phyloP scores from a whole-genome alignment of 352 stramenopile species.

The Pythium angustatum region DNA sequence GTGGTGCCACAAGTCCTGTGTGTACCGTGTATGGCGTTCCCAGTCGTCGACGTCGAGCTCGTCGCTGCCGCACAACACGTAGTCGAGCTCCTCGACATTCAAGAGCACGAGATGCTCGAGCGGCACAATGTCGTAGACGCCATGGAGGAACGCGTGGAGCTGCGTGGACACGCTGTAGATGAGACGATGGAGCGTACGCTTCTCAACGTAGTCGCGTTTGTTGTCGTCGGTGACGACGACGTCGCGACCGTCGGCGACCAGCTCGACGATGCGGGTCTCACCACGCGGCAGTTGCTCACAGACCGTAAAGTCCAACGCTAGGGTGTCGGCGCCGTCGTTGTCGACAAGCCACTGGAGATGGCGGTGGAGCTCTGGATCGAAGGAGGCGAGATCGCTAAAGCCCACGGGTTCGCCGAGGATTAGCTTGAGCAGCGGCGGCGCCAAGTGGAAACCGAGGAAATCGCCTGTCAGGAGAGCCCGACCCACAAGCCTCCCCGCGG shows the following conservation, averaged over 20 bases:
- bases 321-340: conserved; percentile 43
- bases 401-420: conserved; percentile 93
- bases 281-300: conserved; percentile 13
- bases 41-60: conserved; percentile 91
- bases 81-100: conserved; percentile 92
- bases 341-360: conserved; percentile 51
- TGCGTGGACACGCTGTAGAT: conserved; percentile 77
- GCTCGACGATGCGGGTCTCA: conserved; percentile 41
- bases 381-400: conserved; percentile 90
- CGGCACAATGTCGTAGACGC: conserved; percentile 92
- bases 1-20: conserved; percentile 6
- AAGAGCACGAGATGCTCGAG: conserved; percentile 89
- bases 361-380: conserved; percentile 53
- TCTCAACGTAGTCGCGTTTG: conserved; percentile 91
- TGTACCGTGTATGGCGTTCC: conserved; percentile 63
- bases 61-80: conserved; percentile 89
- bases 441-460: conserved; percentile 91
- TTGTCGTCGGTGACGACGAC: conserved; percentile 93
- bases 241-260: conserved; percentile 48
- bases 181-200: conserved; percentile 85
- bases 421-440: conserved; percentile 95
- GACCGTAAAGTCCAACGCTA: conserved; percentile 49
- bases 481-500: conserved; percentile 55
- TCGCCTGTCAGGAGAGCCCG: conserved; percentile 82
- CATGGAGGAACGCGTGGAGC: conserved; percentile 69